Base-by-base conservation (phyloP, 2,329 filamentous ascomycete species). In the Pseudogymnoascus pannorum region DNA sequence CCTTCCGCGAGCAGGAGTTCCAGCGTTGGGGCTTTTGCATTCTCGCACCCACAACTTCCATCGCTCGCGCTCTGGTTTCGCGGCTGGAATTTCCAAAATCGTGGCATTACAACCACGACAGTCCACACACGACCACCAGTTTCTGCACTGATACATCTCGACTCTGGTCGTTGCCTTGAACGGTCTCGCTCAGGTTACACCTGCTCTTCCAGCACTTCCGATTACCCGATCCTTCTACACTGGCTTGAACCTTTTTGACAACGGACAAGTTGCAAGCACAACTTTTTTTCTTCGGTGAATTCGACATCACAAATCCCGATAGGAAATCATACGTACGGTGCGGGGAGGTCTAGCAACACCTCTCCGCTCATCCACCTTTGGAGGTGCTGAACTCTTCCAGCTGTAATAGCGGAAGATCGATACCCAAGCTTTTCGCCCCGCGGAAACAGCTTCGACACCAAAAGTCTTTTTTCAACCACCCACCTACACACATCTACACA, bases 261-360 rank as follows among this genome's bases (percentile, higher is more conserved):
- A 57, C n/a, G 57, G 18, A 59, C 60, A 58, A 57, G 16, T 20
- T 40, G 16, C 16, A 62, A 36, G 35, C 24, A 61, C 16, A 31
- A 48, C 11, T 44, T 54, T 48, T 60, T 35, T 38, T 16, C n/a
- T 18, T n/a, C 35, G 14, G 33, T 20, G 22, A 60, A 40, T 60
- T n/a, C 35, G 26, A 24, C 20, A 31, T 14, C 36, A 42, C 58
- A 12, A 60, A 31, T 40, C 36, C 44, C 20, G 36, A 40, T 18
- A 40, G 36, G 9, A n/a, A 40, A 40, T 40, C 36, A 12, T 40
- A 40, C 36, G 36, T 40, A 16, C 36, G 16, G 71, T 73, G 70
- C 71, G 70, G 72, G 66, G 72, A 73, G 72, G 72, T 73, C 67
- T 67, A 68, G 66, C 60, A 68, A 64, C 40, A 69, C 72, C 72